These are phyloP conservation scores for Brassica nigra DNA, from an alignment of 345 rosid species.

Conservation along the genomic window DNA sequence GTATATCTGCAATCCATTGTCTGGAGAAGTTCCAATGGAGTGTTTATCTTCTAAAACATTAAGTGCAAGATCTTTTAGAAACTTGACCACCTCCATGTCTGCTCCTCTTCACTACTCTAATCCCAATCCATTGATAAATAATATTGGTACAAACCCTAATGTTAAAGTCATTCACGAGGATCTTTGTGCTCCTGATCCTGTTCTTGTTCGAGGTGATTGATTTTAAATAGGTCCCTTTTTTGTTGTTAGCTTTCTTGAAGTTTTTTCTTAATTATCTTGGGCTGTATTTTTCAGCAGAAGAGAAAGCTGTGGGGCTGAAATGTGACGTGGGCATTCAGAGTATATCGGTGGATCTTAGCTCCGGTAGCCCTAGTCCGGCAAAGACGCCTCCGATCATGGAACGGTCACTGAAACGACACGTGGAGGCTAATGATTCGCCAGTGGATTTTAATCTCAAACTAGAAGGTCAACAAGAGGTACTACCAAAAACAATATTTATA, in stretches of 20 bases:
- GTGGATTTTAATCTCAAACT: slow-evolving; percentile 40
- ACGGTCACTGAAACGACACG: slow-evolving; percentile 49
- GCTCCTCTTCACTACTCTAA: slow-evolving; percentile 66
- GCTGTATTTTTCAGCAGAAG: slow-evolving; percentile 44
- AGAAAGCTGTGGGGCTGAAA: slow-evolving; percentile 54
- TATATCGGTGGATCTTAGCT: slow-evolving; percentile 56
- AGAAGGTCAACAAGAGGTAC: slow-evolving; percentile 53
- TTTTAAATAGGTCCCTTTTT: not conserved
- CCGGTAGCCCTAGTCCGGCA: slow-evolving; percentile 67
- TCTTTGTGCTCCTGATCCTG: slow-evolving; percentile 35
- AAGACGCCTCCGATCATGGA: slow-evolving; percentile 77
- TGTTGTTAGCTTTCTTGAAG: not conserved
- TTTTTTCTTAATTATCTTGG: not conserved
- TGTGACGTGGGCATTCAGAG: slow-evolving; percentile 92
- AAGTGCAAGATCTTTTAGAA: slow-evolving; percentile 71
- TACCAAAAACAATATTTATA: not conserved
- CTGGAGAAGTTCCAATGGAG: slow-evolving; percentile 98
- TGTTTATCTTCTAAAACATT: slow-evolving; percentile 88
- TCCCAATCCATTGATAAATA: slow-evolving; percentile 27
- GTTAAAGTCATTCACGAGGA: slow-evolving; percentile 40
- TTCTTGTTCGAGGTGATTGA: slow-evolving; percentile 31
- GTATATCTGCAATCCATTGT: slow-evolving; percentile 91
- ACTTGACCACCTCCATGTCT: slow-evolving; percentile 61
- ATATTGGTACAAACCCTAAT: slow-evolving; percentile 30
- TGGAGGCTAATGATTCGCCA: slow-evolving; percentile 52